A percentile compares a stretch with the other conserved stretches of the same genome.
Evolutionary conservation across 371 early-diverging fungal genomes (phyloP).

Genomic region (Synchytrium microbalum): DNA sequence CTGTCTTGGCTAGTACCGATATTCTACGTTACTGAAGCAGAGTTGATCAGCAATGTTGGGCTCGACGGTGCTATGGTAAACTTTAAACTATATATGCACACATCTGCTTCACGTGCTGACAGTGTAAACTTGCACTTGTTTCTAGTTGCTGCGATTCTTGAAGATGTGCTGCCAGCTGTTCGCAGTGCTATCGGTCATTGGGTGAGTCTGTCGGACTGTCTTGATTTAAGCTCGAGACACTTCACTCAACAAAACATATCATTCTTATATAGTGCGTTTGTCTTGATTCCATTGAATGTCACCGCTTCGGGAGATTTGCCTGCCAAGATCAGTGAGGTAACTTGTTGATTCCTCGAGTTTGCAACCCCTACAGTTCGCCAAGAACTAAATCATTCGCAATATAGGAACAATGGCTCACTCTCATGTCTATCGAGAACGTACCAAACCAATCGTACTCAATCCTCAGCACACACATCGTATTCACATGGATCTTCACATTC

Average conservation of each 20-base stretch:
- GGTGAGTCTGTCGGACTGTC: slow-evolving; percentile 27
- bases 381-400: too few species aligned
- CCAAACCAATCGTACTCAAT: slow-evolving; percentile 24
- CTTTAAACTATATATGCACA: neutral
- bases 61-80: slow-evolving; percentile 31
- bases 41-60: slow-evolving; percentile 34
- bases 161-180: slow-evolving; percentile 30
- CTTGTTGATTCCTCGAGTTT: too few species aligned
- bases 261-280: neutral
- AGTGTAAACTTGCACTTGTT: neutral
- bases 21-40: slow-evolving; percentile 22
- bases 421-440: slow-evolving; percentile 36
- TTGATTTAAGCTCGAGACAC: slow-evolving; percentile 33
- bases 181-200: slow-evolving; percentile 27
- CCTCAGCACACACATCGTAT: slow-evolving; percentile 28
- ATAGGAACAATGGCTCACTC: slow-evolving; percentile 8
- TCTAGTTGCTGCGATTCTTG: slow-evolving; percentile 35
- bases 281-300: neutral
- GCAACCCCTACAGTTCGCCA: too few species aligned
- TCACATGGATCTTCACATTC: slow-evolving; percentile 31
- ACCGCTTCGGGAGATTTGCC: neutral
- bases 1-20: slow-evolving; percentile 33
- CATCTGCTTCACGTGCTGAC: neutral
- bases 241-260: slow-evolving; percentile 3
- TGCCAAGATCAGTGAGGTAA: neutral